Conservation (phyloP, 352 stramenopile species). For the Aphanomyces stellatus region DNA sequence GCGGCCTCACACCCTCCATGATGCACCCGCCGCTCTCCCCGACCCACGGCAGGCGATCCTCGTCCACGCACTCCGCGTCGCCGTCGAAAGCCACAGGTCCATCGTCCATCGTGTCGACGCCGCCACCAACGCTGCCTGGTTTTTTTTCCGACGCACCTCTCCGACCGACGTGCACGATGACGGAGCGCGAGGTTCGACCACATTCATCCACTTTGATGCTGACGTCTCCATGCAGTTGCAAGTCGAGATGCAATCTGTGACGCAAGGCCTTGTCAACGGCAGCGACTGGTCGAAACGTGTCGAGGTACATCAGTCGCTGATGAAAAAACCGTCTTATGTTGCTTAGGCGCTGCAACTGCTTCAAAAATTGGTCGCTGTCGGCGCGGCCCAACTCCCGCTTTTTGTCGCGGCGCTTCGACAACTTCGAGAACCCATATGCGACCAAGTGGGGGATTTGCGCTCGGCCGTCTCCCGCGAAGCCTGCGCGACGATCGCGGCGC, state of each 20-base stretch:
- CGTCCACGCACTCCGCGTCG: neutral
- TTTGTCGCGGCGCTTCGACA: conserved; percentile 40
- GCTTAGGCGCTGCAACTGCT: conserved; percentile 25
- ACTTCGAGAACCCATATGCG: conserved; percentile 52
- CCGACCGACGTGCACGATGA: neutral
- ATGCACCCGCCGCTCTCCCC: too few relatives aligned
- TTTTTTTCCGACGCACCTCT: neutral
- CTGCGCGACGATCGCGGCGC: conserved; percentile 53
- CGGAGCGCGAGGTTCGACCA: neutral
- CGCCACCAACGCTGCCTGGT: too few relatives aligned
- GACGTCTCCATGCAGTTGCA: neutral
- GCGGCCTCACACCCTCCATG: too few relatives aligned
- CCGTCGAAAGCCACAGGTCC: neutral
- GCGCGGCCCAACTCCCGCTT: conserved; percentile 20
- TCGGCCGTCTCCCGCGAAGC: conserved; percentile 70
- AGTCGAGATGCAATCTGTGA: conserved; percentile 27
- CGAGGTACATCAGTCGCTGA: too few relatives aligned
- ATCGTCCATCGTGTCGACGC: neutral
- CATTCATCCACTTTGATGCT: neutral
- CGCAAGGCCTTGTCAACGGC: conserved; percentile 44
- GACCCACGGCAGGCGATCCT: too few relatives aligned
- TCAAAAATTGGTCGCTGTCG: conserved; percentile 26
- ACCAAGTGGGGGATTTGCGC: conserved; percentile 69
- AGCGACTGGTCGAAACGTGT: conserved; percentile 71
- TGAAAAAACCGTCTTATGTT: too few relatives aligned